These are phyloP conservation scores for Krasilnikovozyma curviuscula DNA, from an alignment of 768 basidiomycete genomes.

Conservation along the genomic window DNA sequence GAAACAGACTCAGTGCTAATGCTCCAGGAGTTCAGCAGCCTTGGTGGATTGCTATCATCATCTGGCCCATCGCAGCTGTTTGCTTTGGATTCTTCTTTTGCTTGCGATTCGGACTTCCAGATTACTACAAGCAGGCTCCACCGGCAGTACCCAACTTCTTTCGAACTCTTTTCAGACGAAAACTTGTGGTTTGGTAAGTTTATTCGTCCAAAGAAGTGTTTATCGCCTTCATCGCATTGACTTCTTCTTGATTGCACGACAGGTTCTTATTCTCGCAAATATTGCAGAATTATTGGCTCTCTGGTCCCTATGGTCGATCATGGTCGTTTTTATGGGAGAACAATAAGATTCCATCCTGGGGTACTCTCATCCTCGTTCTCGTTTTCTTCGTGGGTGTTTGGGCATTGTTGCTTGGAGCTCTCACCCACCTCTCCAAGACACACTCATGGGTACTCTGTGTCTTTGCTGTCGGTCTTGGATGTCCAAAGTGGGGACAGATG, in stretches of 20 bases:
- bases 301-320: conserved; percentile 63
- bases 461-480: conserved; percentile 84
- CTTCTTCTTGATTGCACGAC: not conserved
- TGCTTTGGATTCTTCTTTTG: conserved; percentile 61
- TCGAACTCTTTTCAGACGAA: conserved; percentile 68
- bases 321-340: conserved; percentile 79
- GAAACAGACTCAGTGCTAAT: conserved; percentile 46
- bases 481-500: conserved; percentile 93
- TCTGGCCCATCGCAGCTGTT: conserved; percentile 63
- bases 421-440: conserved; percentile 75
- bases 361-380: conserved; percentile 57
- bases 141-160: conserved; percentile 89
- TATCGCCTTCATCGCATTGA: no score
- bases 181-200: conserved; percentile 65
- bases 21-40: conserved; percentile 33
- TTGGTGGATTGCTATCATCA: conserved; percentile 63
- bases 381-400: conserved; percentile 76
- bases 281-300: conserved; percentile 73
- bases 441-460: conserved; percentile 91
- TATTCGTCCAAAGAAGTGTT: conserved; percentile 10
- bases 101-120: conserved; percentile 70
- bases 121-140: conserved; percentile 82
- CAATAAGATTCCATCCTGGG: conserved; percentile 60
- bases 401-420: conserved; percentile 49
- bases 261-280: conserved; percentile 76